Conservation (phyloP, 108 stramenopile species). For the Pinguiococcus pyrenoidosus region DNA sequence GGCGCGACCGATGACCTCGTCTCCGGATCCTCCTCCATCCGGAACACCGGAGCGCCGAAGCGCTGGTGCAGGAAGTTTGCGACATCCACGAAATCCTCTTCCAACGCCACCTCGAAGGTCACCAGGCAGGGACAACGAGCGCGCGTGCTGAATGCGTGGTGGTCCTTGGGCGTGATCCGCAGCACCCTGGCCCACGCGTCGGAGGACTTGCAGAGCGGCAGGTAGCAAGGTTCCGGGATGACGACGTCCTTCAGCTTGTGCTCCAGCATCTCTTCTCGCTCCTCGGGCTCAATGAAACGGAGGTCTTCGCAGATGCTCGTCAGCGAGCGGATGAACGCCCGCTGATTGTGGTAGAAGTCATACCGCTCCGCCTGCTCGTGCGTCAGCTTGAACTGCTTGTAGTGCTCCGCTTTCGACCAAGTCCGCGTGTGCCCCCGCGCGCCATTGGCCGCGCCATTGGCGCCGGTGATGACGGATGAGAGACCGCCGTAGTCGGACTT, state of each 20-base stretch:
- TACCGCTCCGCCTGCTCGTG: constrained; percentile 61
- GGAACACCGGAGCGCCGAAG: too few relatives aligned
- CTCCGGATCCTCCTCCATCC: too few relatives aligned
- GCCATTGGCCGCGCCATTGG: too few relatives aligned
- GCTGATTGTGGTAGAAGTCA: constrained; percentile 73
- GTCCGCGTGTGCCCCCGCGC: constrained; percentile 32
- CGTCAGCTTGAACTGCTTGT: too few relatives aligned
- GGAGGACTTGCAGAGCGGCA: constrained; percentile 75
- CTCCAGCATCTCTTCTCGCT: too few relatives aligned
- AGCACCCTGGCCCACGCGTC: constrained; percentile 70
- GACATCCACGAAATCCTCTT: constrained; percentile 71
- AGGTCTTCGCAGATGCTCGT: constrained; percentile 86
- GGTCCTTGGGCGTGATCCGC: constrained; percentile 56
- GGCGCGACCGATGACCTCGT: too few relatives aligned
- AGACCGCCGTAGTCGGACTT: too few relatives aligned
- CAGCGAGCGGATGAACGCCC: constrained; percentile 70
- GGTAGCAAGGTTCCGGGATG: constrained; percentile 69
- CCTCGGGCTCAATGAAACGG: constrained; percentile 53
- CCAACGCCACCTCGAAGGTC: constrained; percentile 63
- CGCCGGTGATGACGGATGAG: too few relatives aligned
- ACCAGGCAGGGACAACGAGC: constrained; percentile 86
- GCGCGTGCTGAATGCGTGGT: constrained; percentile 85
- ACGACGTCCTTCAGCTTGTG: constrained; percentile 42
- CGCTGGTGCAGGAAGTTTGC: constrained; percentile 78
- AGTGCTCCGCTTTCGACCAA: constrained; percentile 21